phyloP scores from a whole-genome alignment of 139 green algal species.

The Zygnema cylindricum region DNA sequence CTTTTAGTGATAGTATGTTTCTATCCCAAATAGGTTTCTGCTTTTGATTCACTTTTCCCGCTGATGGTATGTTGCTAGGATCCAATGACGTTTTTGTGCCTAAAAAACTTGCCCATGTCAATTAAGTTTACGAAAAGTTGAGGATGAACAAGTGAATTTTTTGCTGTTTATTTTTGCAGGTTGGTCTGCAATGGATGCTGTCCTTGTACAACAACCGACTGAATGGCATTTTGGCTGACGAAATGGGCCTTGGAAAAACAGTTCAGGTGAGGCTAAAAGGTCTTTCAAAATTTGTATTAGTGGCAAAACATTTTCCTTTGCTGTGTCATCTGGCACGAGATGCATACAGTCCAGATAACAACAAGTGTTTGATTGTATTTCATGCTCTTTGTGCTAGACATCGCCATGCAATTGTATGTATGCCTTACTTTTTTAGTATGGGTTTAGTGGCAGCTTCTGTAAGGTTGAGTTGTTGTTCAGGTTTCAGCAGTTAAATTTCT shows the following conservation, averaged over 20 bases:
- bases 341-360: background rate
- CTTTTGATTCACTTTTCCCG: too few species aligned
- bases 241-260: slow-evolving; percentile 96
- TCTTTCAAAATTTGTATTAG: slow-evolving; percentile 53
- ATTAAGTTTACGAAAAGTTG: too few species aligned
- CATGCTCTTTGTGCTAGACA: background rate
- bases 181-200: slow-evolving; percentile 95
- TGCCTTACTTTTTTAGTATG: too few species aligned
- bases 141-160: too few species aligned
- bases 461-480: too few species aligned
- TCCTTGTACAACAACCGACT: slow-evolving; percentile 94
- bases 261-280: slow-evolving; percentile 91
- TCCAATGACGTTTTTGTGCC: too few species aligned
- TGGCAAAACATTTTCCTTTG: background rate
- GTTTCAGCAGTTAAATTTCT: too few species aligned
- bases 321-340: background rate
- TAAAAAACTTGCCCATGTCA: too few species aligned
- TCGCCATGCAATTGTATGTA: background rate
- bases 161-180: slow-evolving; percentile 28
- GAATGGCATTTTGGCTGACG: slow-evolving; percentile 97
- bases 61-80: too few species aligned
- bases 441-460: too few species aligned
- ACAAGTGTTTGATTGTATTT: slow-evolving; percentile 4
- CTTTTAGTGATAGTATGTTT: too few species aligned
- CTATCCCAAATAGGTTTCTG: too few species aligned